Evolutionary conservation across 2,329 filamentous ascomycete species (phyloP), one percentile per base, ranked within the genome.

Genomic region (Aspergillus floridensis): DNA sequence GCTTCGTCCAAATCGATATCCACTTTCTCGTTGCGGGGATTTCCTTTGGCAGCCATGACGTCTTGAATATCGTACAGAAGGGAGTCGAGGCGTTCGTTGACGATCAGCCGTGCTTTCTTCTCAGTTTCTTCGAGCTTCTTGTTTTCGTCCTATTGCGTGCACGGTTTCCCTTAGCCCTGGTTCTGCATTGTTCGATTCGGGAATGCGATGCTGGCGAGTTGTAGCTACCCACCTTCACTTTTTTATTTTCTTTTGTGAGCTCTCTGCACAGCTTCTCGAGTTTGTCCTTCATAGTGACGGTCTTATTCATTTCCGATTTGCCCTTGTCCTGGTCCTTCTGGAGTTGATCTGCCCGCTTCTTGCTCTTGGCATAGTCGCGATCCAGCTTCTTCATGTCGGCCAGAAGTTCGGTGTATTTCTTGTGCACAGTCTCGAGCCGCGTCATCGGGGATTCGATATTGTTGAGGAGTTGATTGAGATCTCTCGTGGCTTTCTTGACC

Each of bases 291-390:
- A 98, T 86, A 1, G 88, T 90, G 21, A 90, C 88, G 22, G 93
- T 93, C 78, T 96, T 96, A 78, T 87, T 93, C 58, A 96, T 82
- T 74, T 99, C 95, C 50, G 88, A 90, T 68, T 92, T 87, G 59
- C 90, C 89, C 66, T 91, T 88, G 73, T 99, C 95, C 75, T 96
- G 96, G 70, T 99, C 95, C 75, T 98, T 99, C 76, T 99, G 95
- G 57, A 99, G 78, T 70, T 92, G 89, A 74, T 99, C 95, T 26
- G 91, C 91, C 24, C 92, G 89, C 76, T 97, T 96, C 82, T 97
- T 98, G 70, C 93, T 95, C 78, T 96, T 98, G 63, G 91, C 85
- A 72, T 96, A 93, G 63, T 99, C 95, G 61, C 93, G 89, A 75
- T 99, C 93, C 61, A 96, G 84, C 58, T 93, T 89, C 77, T 97